Conservation (phyloP, 2,329 filamentous ascomycete genomes). For the Fusarium floridanum region DNA sequence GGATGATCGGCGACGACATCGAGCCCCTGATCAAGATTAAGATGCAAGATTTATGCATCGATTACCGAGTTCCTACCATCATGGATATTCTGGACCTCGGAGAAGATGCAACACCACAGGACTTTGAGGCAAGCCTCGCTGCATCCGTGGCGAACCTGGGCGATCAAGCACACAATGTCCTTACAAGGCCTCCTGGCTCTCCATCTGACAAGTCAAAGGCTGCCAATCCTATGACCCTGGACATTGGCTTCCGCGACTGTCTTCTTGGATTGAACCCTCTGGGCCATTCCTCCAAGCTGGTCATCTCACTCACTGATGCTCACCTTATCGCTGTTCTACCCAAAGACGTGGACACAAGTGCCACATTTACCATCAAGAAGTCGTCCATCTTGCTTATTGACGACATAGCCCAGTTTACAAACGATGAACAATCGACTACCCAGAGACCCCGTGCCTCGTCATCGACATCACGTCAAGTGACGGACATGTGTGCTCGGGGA, state of each 20-base stretch:
- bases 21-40: conserved; percentile 92
- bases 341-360: conserved; percentile 72
- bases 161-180: conserved; percentile 68
- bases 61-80: conserved; percentile 88
- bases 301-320: conserved; percentile 84
- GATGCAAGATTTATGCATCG: conserved; percentile 84
- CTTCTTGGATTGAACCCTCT: conserved; percentile 87
- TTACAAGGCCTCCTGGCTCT: conserved; percentile 50
- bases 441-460: conserved; percentile 49
- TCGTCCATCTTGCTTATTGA: conserved; percentile 88
- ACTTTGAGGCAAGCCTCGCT: conserved; percentile 80
- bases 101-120: conserved; percentile 76
- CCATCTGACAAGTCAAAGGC: conserved; percentile 46
- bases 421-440: conserved; percentile 20
- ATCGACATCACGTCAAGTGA: conserved; percentile 63
- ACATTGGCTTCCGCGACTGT: conserved; percentile 84
- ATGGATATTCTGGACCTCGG: conserved; percentile 82
- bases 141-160: conserved; percentile 84
- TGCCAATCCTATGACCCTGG: conserved; percentile 73
- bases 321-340: conserved; percentile 77
- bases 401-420: conserved; percentile 63
- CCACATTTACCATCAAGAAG: conserved; percentile 78
- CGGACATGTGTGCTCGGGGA: conserved; percentile 72
- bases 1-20: conserved; percentile 93
- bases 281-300: conserved; percentile 78